Evolutionary conservation across 768 basidiomycete genomes (phyloP), one percentile per base, ranked within the genome.

Genomic region (Collybiopsis confluens): DNA sequence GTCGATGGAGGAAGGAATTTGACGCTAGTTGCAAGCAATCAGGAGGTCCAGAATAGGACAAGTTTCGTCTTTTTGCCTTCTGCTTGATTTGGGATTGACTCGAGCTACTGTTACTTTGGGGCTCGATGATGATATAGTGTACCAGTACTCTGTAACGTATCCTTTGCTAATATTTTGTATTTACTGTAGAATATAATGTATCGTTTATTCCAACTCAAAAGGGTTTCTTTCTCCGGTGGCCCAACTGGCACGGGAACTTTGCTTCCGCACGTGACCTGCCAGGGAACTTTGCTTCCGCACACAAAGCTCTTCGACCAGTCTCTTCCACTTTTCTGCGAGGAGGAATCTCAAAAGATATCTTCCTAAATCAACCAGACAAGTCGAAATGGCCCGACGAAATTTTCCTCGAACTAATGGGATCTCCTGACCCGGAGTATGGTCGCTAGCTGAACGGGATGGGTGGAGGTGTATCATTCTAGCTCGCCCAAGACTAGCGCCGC

Each of bases 381-480:
- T 59, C 71, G 0, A 67, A 78, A 63, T 89, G 86, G 87, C n/a
- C n/a, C n/a, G 65, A 70, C 15, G 69, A 70, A 30, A 81, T 88
- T 45, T 85, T 90, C 58, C 75, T 85, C 8, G 79, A 83, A 0
- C 78, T 88, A 13, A 90, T 90, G 87, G 89, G 88, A n/a, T 89
- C 87, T 2, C 89, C 89, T 0, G 89, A 92, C 61, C 74, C 82
- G 2, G 70, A 77, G 52, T 70, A 87, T 59, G 80, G 79, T 1
- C 72, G 86, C 15, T 89, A 92, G 66, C 72, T 90, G 13, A 83
- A 92, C 58, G 89, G 89, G 10, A 88, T 90, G 85, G 89, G 89
- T 8, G 87, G 89, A 6, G 89, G 89, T 3, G 70, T 87, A 8
- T n/a, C n/a, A n/a, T n/a, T 86, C 84, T 15, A 87, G 84, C 54